Base-by-base conservation (phyloP, 257 asterid genomes). In the Solanum piurae region DNA sequence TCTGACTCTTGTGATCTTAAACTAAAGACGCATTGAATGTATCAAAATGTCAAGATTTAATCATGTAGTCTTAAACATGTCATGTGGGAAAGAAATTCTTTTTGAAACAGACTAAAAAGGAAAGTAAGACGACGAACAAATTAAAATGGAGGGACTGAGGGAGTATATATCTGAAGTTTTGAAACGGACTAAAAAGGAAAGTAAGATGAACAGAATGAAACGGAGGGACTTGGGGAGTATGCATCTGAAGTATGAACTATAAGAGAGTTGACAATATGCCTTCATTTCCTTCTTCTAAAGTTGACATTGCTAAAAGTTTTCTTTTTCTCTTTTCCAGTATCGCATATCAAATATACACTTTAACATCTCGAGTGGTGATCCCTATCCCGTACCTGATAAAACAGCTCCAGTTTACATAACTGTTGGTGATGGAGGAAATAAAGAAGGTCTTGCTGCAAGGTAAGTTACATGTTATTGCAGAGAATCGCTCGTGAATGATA, bases 351-450 rank as follows among this genome's bases (percentile, higher is more conserved):
- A 93, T 88, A 88, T 92, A 86, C 93, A 71, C 92, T 90, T 86
- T 88, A 90, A 90, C 69, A 90, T 91, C 60, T 92, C 95, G 52
- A 91, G 90, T 87, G 94, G 93, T n/a, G 74, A 90, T 83, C 90
- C 98, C 46, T 83, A 92, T 90, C 96, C 95, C 2, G 89, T 91
- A 46, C 95, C 98, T 1, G 98, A 95, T 89, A 89, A 95, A 92
- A 90, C 98, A 31, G 99, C 99, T 88, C 99, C 99, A 29, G 92
- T 97, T 37, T 97, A 97, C 92, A 92, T 97, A 44, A 97, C 98
- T 40, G 98, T 97, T 12, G 99, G 99, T 33, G 99, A 97, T 90
- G 98, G 99, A 92, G 98, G 99, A 90, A 97, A 97, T 92, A 98
- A 95, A 91, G 99, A 97, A 91, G 99, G 99, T 84, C 98, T 97